Base-by-base conservation (phyloP, 2,329 filamentous ascomycete species). In the Magnaporthiopsis poae region DNA sequence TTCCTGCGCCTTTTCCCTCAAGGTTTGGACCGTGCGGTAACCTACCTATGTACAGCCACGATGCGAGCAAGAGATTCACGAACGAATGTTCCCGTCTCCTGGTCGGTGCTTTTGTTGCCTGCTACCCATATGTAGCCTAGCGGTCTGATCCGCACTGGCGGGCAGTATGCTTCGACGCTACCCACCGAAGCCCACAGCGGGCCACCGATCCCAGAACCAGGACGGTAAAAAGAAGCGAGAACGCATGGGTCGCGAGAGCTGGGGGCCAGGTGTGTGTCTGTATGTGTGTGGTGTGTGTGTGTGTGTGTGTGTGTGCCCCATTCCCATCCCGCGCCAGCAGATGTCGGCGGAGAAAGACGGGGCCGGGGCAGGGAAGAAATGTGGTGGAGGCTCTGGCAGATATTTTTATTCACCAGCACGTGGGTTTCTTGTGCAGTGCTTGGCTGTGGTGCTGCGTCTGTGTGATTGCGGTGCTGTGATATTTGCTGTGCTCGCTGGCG, bases 371-470 rank as follows among this genome's bases (percentile, higher is more conserved):
- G 15, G 36, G 36, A 12, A 39, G 15, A 4, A 21, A 61, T 15
- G n/a, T 60, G 25, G 60, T 61, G 60, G 60, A 61, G 60, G 60
- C 60, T 61, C 27, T 61, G 60, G 60, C 25, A 33, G 60, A 15
- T 61, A 61, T 61, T 61, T 61, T 61, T 61, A 25, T 61, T 15
- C 60, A 61, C 21, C 59, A 15, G 12, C 60, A 29, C 29, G 60
- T 61, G 60, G 25, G 25, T 21, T 61, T 27, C 1, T 60, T 7
- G 12, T 29, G 60, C 60, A 12, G 60, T 25, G 13, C 25, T 61
- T 39, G 13, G 60, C 60, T 61, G 46, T 7, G 2, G 46, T 21
- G 46, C 15, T 36, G 35, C 9, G 35, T 36, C 8, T 36, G 35
- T 36, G 35, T 9, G 11, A 36, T 36, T 56, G 46, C 46, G 46